These are phyloP conservation scores for Diplocarpon rosae DNA, from an alignment of 2,329 filamentous ascomycete species.

Conservation along the genomic window DNA sequence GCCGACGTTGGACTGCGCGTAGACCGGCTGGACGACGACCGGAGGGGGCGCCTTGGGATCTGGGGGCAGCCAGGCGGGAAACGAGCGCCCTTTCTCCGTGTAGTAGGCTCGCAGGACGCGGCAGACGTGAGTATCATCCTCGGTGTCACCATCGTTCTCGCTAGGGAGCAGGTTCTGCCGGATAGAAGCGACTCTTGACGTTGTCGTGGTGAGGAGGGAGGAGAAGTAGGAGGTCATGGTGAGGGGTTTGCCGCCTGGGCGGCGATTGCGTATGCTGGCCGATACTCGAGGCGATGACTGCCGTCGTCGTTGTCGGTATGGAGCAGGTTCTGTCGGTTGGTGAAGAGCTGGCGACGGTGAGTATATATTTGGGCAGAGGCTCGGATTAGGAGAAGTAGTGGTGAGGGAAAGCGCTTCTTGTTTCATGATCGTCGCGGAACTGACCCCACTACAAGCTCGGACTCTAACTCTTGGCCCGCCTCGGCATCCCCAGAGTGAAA, in stretches of 20 bases:
- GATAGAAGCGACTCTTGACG: slow-evolving; percentile 50
- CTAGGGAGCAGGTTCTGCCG: slow-evolving; percentile 59
- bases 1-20: slow-evolving; percentile 38
- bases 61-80: slow-evolving; percentile 79
- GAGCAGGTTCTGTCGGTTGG: no score
- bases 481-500: no score
- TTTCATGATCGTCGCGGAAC: background rate
- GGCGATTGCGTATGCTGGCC: background rate
- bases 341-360: no score
- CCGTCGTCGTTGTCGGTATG: no score
- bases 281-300: no score
- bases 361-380: background rate
- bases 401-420: background rate
- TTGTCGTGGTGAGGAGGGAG: slow-evolving; percentile 55
- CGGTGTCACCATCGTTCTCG: slow-evolving; percentile 59
- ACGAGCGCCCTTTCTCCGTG: slow-evolving; percentile 69
- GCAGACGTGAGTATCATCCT: slow-evolving; percentile 92
- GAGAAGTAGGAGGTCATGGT: slow-evolving; percentile 74
- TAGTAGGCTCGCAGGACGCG: slow-evolving; percentile 91
- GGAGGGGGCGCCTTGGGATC: slow-evolving; percentile 62
- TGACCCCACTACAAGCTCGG: background rate
- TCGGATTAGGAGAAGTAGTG: background rate
- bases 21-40: slow-evolving; percentile 35
- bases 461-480: background rate
- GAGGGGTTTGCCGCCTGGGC: slow-evolving; percentile 6